Evolutionary conservation across 352 stramenopile species (phyloP), one percentile per base, ranked within the genome.

Genomic region (Thraustochytrium striatum): DNA sequence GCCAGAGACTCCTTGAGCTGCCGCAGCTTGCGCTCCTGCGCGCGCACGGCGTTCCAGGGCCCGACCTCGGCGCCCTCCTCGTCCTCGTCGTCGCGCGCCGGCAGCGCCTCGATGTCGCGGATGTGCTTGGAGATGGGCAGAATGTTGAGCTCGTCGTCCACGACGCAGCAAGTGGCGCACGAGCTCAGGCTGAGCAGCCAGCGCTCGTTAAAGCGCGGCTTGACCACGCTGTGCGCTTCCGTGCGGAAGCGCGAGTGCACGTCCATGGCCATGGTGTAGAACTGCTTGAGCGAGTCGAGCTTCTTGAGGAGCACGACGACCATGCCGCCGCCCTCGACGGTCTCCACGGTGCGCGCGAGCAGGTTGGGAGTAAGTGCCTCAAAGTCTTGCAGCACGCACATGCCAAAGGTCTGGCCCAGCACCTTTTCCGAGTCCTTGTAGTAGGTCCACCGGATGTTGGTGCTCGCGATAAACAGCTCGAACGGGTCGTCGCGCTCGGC

Each of bases 391-490:
- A 99, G 86, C 38, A 99, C 95, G 78, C 96, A 91, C 87, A 99
- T 97, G 58, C 95, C 96, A 81, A 98, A 98, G 2, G 96, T 99
- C 69, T 93, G 93, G 57, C 97, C 97, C 58, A 99, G 87, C 59
- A 99, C 94, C 82, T 98, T 97, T 84, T 98, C 93, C n/a, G 94
- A 97, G 83, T 99, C 97, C 85, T 98, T 98, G 88, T 99, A 99
- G 87, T 99, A 99, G 86, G 94, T 98, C 95, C 96, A 99, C 57
- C 94, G 96, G 78, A 99, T 98, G 79, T 98, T 90, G 0, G 96
- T 99, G 79, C 90, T 95, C 72, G 91, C 96, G 52, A 99, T 92
- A 86, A 99, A 99, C 38, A 99, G 88, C 85, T 99, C 96, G 86
- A 99, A 99, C 72, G 93, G 93, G 83, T 97, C 92, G 78, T 98